A percentile compares a stretch with the other conserved stretches of the same genome.
phyloP scores from a whole-genome alignment of 768 basidiomycete genomes.

The Pisolithus microcarpus region DNA sequence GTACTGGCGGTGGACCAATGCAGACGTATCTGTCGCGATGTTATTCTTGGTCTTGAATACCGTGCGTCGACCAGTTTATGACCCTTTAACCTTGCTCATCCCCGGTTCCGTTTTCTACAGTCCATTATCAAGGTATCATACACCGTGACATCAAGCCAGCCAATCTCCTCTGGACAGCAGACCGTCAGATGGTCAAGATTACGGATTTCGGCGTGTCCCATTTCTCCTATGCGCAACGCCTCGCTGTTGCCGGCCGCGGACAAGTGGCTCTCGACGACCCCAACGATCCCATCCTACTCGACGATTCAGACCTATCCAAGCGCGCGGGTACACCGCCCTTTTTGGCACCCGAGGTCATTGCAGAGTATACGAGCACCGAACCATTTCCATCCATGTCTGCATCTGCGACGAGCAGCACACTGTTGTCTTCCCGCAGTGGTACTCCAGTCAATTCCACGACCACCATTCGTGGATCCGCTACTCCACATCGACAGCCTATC shows the following conservation, averaged over 20 bases:
- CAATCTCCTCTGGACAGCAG: constrained; percentile 86
- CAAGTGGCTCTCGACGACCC: constrained; percentile 34
- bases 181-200: constrained; percentile 89
- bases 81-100: constrained; percentile 3
- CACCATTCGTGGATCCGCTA: constrained; percentile 21
- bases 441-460: constrained; percentile 25
- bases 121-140: constrained; percentile 96
- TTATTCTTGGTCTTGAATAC: constrained; percentile 91
- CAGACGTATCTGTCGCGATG: constrained; percentile 84
- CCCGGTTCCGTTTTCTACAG: constrained; percentile 34
- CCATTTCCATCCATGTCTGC: constrained; percentile 28
- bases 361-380: constrained; percentile 43
- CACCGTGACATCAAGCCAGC: constrained; percentile 99
- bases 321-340: constrained; percentile 95
- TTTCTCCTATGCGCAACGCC: constrained; percentile 83
- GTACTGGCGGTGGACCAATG: constrained; percentile 79
- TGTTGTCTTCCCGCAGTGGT: constrained; percentile 23
- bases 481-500: constrained; percentile 43
- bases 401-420: constrained; percentile 25
- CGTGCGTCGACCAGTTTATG: constrained; percentile 45
- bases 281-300: constrained; percentile 60
- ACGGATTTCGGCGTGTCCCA: constrained; percentile 98
- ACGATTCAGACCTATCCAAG: constrained; percentile 82
- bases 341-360: constrained; percentile 91
- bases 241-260: constrained; percentile 51